phyloP scores from a whole-genome alignment of 192 early-diverging fungal species.

The Chytriomyces sp. region DNA sequence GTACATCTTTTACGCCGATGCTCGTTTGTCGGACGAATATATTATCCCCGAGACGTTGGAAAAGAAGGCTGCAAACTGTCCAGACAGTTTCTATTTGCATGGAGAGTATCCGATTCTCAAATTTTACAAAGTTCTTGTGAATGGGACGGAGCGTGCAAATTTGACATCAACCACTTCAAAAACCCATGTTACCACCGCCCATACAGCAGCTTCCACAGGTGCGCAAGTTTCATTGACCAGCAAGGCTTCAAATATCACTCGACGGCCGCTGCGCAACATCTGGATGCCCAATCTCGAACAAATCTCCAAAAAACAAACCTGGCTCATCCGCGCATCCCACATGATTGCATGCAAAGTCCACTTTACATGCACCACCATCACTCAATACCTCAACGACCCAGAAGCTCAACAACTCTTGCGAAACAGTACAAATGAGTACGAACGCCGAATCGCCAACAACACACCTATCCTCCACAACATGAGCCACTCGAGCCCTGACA shows the following conservation, averaged over 20 bases:
- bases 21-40: slow-evolving; percentile 6
- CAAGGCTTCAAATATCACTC: no score
- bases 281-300: slow-evolving; percentile 32
- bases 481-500: not conserved
- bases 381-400: not conserved
- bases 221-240: no score
- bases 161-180: no score
- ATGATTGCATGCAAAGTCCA: slow-evolving; percentile 7
- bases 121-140: no score
- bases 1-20: slow-evolving; percentile 22
- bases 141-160: no score
- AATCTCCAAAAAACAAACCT: not conserved
- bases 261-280: not conserved
- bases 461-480: not conserved
- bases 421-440: not conserved
- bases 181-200: no score
- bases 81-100: slow-evolving; percentile 8
- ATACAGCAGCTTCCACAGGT: no score
- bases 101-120: slow-evolving; percentile 8
- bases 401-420: not conserved
- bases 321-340: not conserved
- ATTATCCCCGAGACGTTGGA: no score
- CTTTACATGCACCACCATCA: not conserved
- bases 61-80: slow-evolving; percentile 10
- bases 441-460: not conserved